These are phyloP conservation scores for Neoarthrinium moseri DNA, from an alignment of 2,329 filamentous ascomycete genomes.

Conservation along the genomic window DNA sequence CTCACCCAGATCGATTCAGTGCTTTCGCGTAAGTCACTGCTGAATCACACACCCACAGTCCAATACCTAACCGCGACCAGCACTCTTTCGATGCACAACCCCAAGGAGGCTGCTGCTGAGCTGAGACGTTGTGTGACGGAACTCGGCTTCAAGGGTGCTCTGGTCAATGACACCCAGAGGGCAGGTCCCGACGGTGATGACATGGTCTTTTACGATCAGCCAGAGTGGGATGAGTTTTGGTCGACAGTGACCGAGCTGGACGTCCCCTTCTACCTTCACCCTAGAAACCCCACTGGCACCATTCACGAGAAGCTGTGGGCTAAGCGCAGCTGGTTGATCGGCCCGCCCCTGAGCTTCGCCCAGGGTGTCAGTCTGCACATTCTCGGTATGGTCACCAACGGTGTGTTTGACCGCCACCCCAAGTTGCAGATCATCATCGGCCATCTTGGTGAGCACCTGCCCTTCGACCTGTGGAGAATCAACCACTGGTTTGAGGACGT, in stretches of 20 bases:
- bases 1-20: conserved; percentile 39
- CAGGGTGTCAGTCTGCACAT: conserved; percentile 58
- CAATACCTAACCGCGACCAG: neutral
- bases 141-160: conserved; percentile 60
- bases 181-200: conserved; percentile 56
- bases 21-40: conserved; percentile 36
- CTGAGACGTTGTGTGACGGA: conserved; percentile 52
- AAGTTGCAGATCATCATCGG: conserved; percentile 45
- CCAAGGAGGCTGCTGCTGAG: conserved; percentile 47
- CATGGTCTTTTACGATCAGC: conserved; percentile 63
- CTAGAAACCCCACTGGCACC: conserved; percentile 54
- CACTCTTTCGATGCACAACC: conserved; percentile 52
- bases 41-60: too few relatives aligned
- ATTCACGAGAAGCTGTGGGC: conserved; percentile 59
- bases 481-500: conserved; percentile 56
- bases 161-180: conserved; percentile 63
- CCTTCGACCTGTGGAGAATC: conserved; percentile 48
- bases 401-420: conserved; percentile 48
- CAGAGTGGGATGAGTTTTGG: conserved; percentile 64
- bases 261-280: conserved; percentile 65
- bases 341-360: conserved; percentile 58
- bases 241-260: conserved; percentile 54
- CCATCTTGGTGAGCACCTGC: conserved; percentile 48
- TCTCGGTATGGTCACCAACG: conserved; percentile 49
- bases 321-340: conserved; percentile 58